Evolutionary conservation across 2,329 filamentous ascomycete species (phyloP).

Genomic region (Metarhizium robertsii): DNA sequence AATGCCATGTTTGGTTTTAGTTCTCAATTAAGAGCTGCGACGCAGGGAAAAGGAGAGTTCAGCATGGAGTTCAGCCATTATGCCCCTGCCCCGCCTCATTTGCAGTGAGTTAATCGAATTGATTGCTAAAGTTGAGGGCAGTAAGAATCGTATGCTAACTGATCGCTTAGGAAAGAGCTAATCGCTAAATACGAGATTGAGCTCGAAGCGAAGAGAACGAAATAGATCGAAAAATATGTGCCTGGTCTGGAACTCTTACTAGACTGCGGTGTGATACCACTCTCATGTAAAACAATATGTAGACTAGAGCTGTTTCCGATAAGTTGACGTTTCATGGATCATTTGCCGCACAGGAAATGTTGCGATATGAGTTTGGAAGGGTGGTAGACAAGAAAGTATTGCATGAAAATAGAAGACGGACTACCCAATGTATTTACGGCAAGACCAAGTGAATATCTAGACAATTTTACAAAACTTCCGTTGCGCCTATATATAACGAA

Average conservation of each 20-base stretch:
- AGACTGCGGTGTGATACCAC: background rate
- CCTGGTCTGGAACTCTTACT: background rate
- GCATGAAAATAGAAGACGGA: background rate
- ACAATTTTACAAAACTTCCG: background rate
- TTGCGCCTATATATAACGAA: background rate
- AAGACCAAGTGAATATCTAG: background rate
- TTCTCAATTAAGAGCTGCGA: constrained; percentile 80
- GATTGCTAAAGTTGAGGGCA: background rate
- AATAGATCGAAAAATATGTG: constrained; percentile 23
- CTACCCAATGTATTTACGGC: background rate
- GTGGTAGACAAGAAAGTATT: background rate
- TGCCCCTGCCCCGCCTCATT: constrained; percentile 70
- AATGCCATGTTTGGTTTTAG: constrained; percentile 99
- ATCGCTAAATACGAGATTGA: constrained; percentile 51
- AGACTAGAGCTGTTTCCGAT: background rate
- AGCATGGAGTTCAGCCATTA: constrained; percentile 99
- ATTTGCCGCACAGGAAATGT: background rate
- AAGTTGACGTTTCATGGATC: background rate
- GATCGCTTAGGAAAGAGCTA: constrained; percentile 43
- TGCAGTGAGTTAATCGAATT: constrained; percentile 60
- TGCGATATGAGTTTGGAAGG: background rate
- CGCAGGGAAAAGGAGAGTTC: constrained; percentile 97
- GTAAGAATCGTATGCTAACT: background rate
- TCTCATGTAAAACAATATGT: constrained; percentile 1
- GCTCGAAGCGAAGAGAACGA: constrained; percentile 45